Evolutionary conservation across 768 basidiomycete species (phyloP), one percentile per base, ranked within the genome.

Genomic region (Kwoniella sp.): DNA sequence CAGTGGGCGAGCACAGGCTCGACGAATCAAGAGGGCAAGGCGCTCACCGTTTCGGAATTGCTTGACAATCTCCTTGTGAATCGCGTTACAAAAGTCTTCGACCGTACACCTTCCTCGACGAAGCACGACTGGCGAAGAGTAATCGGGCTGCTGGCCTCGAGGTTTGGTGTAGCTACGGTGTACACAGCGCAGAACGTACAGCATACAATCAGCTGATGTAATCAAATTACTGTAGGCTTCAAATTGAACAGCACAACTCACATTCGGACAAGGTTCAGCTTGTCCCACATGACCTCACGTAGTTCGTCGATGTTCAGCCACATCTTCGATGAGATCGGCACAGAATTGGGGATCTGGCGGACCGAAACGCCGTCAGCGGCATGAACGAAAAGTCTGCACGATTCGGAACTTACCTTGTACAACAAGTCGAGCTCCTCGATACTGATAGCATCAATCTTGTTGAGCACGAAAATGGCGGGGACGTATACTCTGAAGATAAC

Each of bases 231-330:
- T 55, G 0, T 55, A 38, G 41, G 55, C 30, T 29, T 9, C 12
- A 23, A 31, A n/a, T 9, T 23, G 17, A 8, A 26, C 25, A 28
- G 5, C 13, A 26, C 34, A 2, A 69, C 81, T 66, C 56, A 96
- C 63, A 93, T 90, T 63, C 96, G 90, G 54, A 96, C 92, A 52
- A 99, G 88, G 76, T 93, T 88, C 28, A 99, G 86, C 37, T 90
- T 87, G 54, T 88, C 84, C 95, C 96, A 98, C 93, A 97, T 97
- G 73, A 86, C 86, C 65, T 91, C 88, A 59, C 90, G 86, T 54
- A 99, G 85, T 78, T 99, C 96, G 80, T 98, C 96, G 73, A 99
- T 84, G 82, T 98, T 98, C 71, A 96, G 84, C 96, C 96, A 98
- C 73, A 93, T 89, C 67, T 86, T 87, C 2, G 92, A 96, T 17